phyloP scores from a whole-genome alignment of 805 yeast genomes.

The Ogataea paraovalis region DNA sequence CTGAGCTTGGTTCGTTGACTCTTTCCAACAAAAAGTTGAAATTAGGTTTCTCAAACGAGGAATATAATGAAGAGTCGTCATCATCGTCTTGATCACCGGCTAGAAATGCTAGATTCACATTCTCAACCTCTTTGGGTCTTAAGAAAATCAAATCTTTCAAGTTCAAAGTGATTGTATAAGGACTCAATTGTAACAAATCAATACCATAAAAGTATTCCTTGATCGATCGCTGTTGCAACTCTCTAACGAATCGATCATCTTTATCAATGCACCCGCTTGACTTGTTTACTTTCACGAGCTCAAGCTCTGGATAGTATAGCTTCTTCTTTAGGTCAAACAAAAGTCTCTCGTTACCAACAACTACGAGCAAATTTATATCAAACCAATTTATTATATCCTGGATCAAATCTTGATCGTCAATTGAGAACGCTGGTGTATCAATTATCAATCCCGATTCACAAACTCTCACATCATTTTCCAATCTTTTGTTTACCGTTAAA shows the following conservation, averaged over 20 bases:
- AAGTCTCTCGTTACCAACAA: conserved; percentile 73
- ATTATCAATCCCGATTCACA: conserved; percentile 57
- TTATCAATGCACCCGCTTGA: conserved; percentile 76
- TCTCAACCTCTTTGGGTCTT: conserved; percentile 42
- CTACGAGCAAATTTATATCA: conserved; percentile 54
- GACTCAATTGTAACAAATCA: conserved; percentile 62
- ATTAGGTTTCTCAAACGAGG: conserved; percentile 8
- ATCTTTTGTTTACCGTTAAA: conserved; percentile 36
- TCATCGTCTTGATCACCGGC: conserved; percentile 27
- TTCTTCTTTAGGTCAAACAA: conserved; percentile 58
- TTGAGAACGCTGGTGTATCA: conserved; percentile 66
- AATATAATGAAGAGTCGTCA: conserved; percentile 7
- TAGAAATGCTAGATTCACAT: conserved; percentile 21
- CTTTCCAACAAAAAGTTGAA: conserved; percentile 20
- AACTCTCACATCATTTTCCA: conserved; percentile 45
- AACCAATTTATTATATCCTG: conserved; percentile 58
- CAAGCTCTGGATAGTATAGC: conserved; percentile 34
- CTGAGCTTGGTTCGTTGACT: conserved; percentile 41
- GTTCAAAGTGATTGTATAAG: conserved; percentile 78
- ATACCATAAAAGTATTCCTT: conserved; percentile 89
- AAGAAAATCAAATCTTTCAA: conserved; percentile 57
- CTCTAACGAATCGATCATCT: conserved; percentile 65
- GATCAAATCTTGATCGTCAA: conserved; percentile 47
- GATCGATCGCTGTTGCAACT: conserved; percentile 70
- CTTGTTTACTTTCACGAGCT: conserved; percentile 58